These are phyloP conservation scores for Prunus armeniaca DNA, from an alignment of 306 rosid genomes.

Conservation along the genomic window DNA sequence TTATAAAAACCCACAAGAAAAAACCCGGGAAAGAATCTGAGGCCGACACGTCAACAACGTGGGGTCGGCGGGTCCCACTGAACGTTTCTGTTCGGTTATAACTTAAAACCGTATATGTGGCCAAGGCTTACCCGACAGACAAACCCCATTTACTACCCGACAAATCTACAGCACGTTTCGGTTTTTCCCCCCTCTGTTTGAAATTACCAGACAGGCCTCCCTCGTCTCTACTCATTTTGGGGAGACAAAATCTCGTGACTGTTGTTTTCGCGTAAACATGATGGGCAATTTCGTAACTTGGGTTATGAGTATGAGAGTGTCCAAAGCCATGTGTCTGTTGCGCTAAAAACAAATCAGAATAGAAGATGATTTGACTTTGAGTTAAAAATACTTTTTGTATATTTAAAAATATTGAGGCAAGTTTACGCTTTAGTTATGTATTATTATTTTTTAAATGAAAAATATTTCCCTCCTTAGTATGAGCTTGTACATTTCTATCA, in stretches of 20 bases:
- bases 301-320: background rate
- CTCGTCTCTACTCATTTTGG: background rate
- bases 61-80: background rate
- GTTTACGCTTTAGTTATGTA: background rate
- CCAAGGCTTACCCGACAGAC: slow-evolving; percentile 2
- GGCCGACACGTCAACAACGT: slow-evolving; percentile 14
- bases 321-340: background rate
- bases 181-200: background rate
- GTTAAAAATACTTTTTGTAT: background rate
- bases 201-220: background rate
- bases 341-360: background rate
- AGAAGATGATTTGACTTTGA: slow-evolving; percentile 12
- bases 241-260: no score
- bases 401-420: no score
- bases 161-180: slow-evolving; percentile 8
- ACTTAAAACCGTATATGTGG: background rate
- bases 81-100: background rate
- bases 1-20: background rate
- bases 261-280: background rate
- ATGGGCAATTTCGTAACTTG: background rate
- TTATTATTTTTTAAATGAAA: no score
- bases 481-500: no score
- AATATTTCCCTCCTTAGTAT: no score
- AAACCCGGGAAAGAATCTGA: background rate
- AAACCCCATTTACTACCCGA: background rate